These are phyloP conservation scores for Phaffia rhodozyma DNA, from an alignment of 1,284 basidiomycete species.

Conservation along the genomic window DNA sequence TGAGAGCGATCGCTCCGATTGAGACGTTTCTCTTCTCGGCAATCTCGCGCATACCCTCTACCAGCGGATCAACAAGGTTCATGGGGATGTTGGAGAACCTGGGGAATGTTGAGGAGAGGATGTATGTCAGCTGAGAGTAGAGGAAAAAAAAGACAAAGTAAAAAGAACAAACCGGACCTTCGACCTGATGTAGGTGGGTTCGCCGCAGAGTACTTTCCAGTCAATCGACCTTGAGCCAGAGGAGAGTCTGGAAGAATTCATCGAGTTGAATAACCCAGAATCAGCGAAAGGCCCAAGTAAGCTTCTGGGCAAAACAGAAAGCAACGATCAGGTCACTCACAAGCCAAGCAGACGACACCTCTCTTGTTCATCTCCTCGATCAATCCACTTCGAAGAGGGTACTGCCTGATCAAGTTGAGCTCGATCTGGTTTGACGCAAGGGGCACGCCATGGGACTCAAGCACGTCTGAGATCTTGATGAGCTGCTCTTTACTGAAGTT, in stretches of 20 bases:
- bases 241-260: constrained; percentile 26
- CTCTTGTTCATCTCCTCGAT: constrained; percentile 30
- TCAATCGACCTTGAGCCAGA: constrained; percentile 31
- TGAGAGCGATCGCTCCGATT: constrained; percentile 31
- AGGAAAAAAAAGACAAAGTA: not conserved
- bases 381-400: constrained; percentile 28
- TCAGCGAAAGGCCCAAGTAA: not conserved
- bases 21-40: constrained; percentile 28
- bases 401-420: constrained; percentile 28
- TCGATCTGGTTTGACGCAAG: constrained; percentile 34
- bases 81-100: constrained; percentile 23
- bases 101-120: not conserved
- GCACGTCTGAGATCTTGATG: constrained; percentile 26
- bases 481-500: constrained; percentile 9
- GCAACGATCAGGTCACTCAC: constrained; percentile 21
- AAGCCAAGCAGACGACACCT: constrained; percentile 29
- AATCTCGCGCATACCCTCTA: constrained; percentile 27
- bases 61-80: constrained; percentile 30
- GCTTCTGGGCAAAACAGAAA: not conserved
- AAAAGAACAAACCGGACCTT: constrained; percentile 18
- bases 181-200: constrained; percentile 29
- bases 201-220: constrained; percentile 30
- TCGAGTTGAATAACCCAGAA: not conserved
- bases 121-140: not conserved
- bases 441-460: constrained; percentile 26